Evolutionary conservation across 108 stramenopile species (phyloP), one percentile per base, ranked within the genome.

Genomic region (Mediolabrus comicus): DNA sequence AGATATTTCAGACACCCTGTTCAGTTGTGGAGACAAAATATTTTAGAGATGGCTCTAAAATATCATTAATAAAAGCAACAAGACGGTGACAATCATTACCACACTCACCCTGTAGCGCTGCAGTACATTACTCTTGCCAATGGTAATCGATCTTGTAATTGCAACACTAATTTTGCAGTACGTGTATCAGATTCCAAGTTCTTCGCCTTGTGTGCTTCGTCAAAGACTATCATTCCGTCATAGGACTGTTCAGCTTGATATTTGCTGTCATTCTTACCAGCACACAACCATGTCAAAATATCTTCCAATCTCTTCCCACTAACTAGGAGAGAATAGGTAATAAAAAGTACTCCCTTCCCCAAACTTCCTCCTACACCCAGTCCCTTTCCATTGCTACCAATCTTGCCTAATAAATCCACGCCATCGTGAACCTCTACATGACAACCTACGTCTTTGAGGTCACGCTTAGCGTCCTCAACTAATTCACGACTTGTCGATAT

Each of bases 151-250:
- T 84, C 58, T 76, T 94, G 93, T 32, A 92, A 55, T 34, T 60
- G 61, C 29, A 91, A 27, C 16, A 94, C 92, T 27, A 86, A 69
- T 43, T 78, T 64, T 14, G 87, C 87, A 10, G 87, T 86, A 52
- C 74, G 83, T 16, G 88, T 86, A 43, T 86, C 71, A 0, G 79
- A 59, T n/a, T 72, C 74, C 38, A 89, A 70, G 57, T 94, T 92
- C 71, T 92, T 92, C 12, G 92, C 91, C 62, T 89, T 88, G 75
- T 94, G 91, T 14, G 86, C 86, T 75, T 94, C 91, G 55, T 92
- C 93, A 38, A 92, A 80, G 17, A 92, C 62, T 62, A 94, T 72
- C 55, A 80, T 82, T 12, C 91, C 91, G 32, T 75, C 76, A 66
- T 87, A 94, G 51, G 75, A 63, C 38, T 69, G 57, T 49, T 81